A percentile compares a stretch with the other conserved stretches of the same genome.
Conservation (phyloP, 2,329 filamentous ascomycete species). For the Coniella vitis region DNA sequence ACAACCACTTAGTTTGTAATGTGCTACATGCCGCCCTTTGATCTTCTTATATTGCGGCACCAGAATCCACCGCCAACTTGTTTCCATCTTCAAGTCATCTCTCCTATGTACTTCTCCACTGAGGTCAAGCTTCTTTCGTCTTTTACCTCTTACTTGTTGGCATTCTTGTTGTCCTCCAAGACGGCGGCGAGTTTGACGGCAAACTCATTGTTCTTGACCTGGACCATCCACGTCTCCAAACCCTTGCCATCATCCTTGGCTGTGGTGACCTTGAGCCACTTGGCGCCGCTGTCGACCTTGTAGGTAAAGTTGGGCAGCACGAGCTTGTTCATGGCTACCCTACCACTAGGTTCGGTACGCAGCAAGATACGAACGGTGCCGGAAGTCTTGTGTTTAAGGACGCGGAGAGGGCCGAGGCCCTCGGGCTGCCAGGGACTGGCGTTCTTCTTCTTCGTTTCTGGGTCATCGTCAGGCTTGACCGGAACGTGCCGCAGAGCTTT, state of each 20-base stretch:
- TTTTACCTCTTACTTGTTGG: conserved; percentile 42
- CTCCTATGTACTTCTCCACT: neutral
- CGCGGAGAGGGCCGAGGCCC: conserved; percentile 63
- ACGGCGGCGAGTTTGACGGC: conserved; percentile 46
- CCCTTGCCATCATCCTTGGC: conserved; percentile 51
- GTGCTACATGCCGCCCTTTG: too few relatives aligned
- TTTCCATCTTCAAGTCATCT: neutral
- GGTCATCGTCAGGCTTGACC: conserved; percentile 36
- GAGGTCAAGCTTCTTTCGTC: too few relatives aligned
- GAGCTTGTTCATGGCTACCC: conserved; percentile 64
- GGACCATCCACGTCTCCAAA: conserved; percentile 64
- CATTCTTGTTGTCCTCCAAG: conserved; percentile 47
- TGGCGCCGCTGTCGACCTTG: conserved; percentile 45
- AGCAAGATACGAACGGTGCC: conserved; percentile 61
- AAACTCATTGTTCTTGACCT: conserved; percentile 58
- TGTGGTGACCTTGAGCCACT: conserved; percentile 53
- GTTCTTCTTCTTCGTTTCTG: conserved; percentile 32
- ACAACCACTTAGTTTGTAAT: too few relatives aligned
- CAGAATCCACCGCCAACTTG: neutral
- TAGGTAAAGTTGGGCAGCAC: conserved; percentile 58
- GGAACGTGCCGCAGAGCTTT: conserved; percentile 59
- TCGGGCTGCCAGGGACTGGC: conserved; percentile 59
- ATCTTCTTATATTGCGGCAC: too few relatives aligned
- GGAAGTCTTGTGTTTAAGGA: conserved; percentile 68
- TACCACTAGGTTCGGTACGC: conserved; percentile 68